These are phyloP conservation scores for Pichia occidentalis DNA, from an alignment of 805 yeast species.

Conservation along the genomic window DNA sequence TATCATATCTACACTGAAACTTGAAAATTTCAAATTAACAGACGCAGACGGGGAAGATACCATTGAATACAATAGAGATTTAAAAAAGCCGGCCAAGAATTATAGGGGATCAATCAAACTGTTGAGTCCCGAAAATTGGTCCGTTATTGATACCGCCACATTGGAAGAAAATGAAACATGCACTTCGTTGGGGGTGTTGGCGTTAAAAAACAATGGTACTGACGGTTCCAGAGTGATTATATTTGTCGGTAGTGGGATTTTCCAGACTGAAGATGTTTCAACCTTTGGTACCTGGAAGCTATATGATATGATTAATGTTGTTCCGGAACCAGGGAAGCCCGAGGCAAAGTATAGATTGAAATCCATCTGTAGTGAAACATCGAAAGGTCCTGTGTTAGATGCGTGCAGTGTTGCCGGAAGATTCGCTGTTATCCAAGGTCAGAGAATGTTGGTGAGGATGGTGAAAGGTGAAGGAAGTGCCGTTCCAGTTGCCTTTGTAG, in stretches of 20 bases:
- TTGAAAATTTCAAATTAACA: conserved; percentile 53
- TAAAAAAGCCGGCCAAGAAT: conserved; percentile 44
- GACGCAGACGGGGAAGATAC: conserved; percentile 70
- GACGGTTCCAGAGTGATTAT: conserved; percentile 33
- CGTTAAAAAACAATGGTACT: conserved; percentile 38
- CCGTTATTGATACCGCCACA: conserved; percentile 62
- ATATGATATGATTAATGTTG: conserved; percentile 70
- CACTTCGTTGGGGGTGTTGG: conserved; percentile 48
- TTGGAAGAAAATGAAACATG: conserved; percentile 65
- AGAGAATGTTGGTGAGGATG: conserved; percentile 69
- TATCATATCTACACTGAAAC: conserved; percentile 52
- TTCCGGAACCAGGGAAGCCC: conserved; percentile 84
- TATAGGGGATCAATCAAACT: conserved; percentile 57
- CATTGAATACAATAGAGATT: conserved; percentile 45
- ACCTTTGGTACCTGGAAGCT: conserved; percentile 73
- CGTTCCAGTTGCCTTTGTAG: conserved; percentile 90
- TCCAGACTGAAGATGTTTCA: conserved; percentile 73
- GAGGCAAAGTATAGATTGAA: conserved; percentile 77
- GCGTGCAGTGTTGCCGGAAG: conserved; percentile 78
- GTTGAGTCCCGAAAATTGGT: conserved; percentile 71
- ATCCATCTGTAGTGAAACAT: conserved; percentile 61
- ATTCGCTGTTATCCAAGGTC: conserved; percentile 81
- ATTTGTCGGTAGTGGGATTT: conserved; percentile 71
- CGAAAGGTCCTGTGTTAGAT: conserved; percentile 78
- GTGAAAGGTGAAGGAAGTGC: conserved; percentile 69